Percentiles rank a stretch among this genome's conserved stretches.
Evolutionary conservation across 179 eudicot genomes (phyloP).

Genomic region (Vitellaria paradoxa): DNA sequence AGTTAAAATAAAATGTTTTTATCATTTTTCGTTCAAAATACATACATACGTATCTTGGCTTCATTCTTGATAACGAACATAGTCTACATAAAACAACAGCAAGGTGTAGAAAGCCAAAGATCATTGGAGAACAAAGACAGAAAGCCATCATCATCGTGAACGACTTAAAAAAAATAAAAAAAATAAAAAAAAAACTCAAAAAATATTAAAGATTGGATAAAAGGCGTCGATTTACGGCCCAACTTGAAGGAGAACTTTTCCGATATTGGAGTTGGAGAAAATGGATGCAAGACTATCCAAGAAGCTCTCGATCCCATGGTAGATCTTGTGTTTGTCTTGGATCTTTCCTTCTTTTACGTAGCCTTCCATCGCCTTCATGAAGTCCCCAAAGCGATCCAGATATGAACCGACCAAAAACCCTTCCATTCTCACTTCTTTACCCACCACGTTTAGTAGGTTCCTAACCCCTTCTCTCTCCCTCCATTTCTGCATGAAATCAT

Average conservation of each 20-base stretch:
- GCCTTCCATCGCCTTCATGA: conserved; percentile 30
- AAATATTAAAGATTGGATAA: background rate
- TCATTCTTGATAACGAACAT: too few species aligned
- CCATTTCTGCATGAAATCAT: conserved; percentile 23
- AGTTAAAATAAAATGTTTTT: too few species aligned
- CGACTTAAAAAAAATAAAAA: too few species aligned
- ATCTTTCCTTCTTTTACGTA: conserved; percentile 33
- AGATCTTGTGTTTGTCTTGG: conserved; percentile 18
- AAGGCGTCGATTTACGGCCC: background rate
- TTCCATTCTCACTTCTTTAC: conserved; percentile 46
- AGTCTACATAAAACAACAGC: too few species aligned
- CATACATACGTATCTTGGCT: too few species aligned
- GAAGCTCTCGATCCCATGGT: conserved; percentile 37
- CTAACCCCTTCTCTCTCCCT: conserved; percentile 48
- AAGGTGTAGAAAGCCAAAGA: too few species aligned
- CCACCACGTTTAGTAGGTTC: conserved; percentile 40
- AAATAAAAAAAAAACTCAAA: too few species aligned
- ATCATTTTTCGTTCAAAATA: too few species aligned
- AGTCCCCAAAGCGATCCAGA: conserved; percentile 20
- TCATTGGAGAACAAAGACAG: too few species aligned
- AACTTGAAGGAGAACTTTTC: conserved; percentile 42
- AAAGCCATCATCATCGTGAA: too few species aligned
- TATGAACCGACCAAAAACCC: conserved; percentile 34
- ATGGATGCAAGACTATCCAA: conserved; percentile 31
- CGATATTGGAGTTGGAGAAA: conserved; percentile 37